Percentiles rank a stretch among this genome's conserved stretches.
Conservation (phyloP, 257 asterid species). For the Sherardia arvensis region DNA sequence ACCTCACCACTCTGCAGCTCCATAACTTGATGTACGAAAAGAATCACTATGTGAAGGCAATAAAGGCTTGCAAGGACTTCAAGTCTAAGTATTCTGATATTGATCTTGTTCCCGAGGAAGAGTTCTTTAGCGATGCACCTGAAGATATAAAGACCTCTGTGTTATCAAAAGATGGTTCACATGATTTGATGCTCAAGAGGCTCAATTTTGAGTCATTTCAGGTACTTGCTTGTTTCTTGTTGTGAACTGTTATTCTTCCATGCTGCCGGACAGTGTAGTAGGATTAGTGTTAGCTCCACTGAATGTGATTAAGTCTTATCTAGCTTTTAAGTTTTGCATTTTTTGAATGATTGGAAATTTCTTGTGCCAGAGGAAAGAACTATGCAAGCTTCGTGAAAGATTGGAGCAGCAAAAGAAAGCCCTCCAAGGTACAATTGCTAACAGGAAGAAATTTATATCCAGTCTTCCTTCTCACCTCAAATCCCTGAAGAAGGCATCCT, state of each 20-base stretch:
- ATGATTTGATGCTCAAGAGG: slow-evolving; percentile 87
- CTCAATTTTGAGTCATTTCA: slow-evolving; percentile 84
- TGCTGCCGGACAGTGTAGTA: neutral
- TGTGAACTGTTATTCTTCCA: neutral
- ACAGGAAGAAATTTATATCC: slow-evolving; percentile 76
- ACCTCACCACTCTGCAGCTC: slow-evolving; percentile 85
- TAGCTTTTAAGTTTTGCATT: neutral
- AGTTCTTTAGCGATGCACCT: slow-evolving; percentile 71
- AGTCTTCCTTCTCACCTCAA: slow-evolving; percentile 98
- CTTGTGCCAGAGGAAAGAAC: slow-evolving; percentile 75
- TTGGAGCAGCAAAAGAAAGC: slow-evolving; percentile 76
- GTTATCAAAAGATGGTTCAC: slow-evolving; percentile 53
- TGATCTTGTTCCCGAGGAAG: slow-evolving; percentile 88
- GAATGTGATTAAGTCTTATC: neutral
- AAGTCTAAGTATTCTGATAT: slow-evolving; percentile 85
- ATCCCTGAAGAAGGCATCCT: slow-evolving; percentile 89
- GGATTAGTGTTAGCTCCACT: neutral
- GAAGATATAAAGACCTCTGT: slow-evolving; percentile 60
- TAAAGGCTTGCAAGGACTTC: slow-evolving; percentile 92
- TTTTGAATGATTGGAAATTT: slow-evolving; percentile 1
- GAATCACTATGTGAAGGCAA: slow-evolving; percentile 90
- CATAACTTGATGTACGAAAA: slow-evolving; percentile 95
- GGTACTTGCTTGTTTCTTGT: slow-evolving; percentile 28
- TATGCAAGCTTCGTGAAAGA: slow-evolving; percentile 75
- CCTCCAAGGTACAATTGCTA: slow-evolving; percentile 72